phyloP scores from a whole-genome alignment of 108 stramenopile genomes.

The Poteriospumella lacustris region DNA sequence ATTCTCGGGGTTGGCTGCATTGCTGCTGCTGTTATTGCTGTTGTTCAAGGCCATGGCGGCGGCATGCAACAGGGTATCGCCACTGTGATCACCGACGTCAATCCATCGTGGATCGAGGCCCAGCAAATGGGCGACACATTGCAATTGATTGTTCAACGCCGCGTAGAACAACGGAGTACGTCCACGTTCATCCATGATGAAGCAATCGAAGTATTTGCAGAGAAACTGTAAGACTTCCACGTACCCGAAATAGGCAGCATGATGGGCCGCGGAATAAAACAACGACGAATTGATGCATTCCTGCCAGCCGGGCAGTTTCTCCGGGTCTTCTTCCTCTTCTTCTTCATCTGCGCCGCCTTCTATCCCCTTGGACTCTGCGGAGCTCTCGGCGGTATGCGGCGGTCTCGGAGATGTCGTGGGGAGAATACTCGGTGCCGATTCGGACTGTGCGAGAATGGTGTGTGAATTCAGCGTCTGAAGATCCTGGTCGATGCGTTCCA shows the following conservation, averaged over 20 bases:
- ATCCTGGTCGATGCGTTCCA: too few relatives aligned
- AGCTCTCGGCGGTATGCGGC: too few relatives aligned
- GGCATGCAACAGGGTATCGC: constrained; percentile 24
- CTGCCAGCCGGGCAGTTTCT: constrained; percentile 10
- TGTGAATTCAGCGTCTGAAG: too few relatives aligned
- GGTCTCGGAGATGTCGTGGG: too few relatives aligned
- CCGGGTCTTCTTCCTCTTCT: not conserved
- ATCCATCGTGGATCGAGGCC: constrained; percentile 5
- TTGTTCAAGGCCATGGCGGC: not conserved
- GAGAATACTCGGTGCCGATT: too few relatives aligned
- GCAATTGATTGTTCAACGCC: not conserved
- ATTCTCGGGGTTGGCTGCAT: too few relatives aligned
- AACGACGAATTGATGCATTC: constrained; percentile 19
- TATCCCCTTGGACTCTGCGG: not conserved
- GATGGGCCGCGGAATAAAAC: constrained; percentile 14
- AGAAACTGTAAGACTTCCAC: not conserved
- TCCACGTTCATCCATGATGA: constrained; percentile 12
- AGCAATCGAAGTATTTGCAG: constrained; percentile 23
- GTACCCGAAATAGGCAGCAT: constrained; percentile 23
- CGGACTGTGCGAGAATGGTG: too few relatives aligned
- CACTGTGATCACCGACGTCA: constrained; percentile 13
- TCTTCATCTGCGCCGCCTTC: constrained; percentile 5
- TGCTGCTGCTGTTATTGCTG: too few relatives aligned
- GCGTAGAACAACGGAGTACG: constrained; percentile 25
- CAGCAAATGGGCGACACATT: constrained; percentile 9